Conservation (phyloP, 306 rosid genomes). For the Ziziphus jujuba region DNA sequence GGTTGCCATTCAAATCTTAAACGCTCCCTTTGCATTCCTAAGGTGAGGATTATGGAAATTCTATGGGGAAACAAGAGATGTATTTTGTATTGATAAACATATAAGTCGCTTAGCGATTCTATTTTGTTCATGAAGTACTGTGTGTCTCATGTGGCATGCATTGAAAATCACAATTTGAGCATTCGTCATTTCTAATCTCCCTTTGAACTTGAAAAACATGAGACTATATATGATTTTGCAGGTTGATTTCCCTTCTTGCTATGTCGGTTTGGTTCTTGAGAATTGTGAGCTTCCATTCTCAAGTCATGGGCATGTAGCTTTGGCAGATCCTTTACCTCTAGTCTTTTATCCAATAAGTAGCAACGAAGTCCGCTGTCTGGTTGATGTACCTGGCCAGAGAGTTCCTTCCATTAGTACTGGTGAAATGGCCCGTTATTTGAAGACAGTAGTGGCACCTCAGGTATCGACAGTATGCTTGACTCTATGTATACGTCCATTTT, state of each 20-base stretch:
- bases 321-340: conserved; percentile 64
- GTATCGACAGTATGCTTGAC: conserved; percentile 23
- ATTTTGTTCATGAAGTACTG: too few species aligned
- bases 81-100: neutral
- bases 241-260: conserved; percentile 50
- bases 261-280: conserved; percentile 57
- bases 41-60: conserved; percentile 25
- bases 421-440: conserved; percentile 60
- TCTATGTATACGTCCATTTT: too few species aligned
- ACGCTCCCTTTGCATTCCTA: conserved; percentile 46
- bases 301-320: conserved; percentile 61
- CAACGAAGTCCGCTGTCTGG: conserved; percentile 64
- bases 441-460: conserved; percentile 63
- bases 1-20: conserved; percentile 62
- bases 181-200: too few species aligned
- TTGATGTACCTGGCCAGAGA: conserved; percentile 62
- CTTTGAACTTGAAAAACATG: too few species aligned
- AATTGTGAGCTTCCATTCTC: conserved; percentile 56
- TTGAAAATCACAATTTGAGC: too few species aligned
- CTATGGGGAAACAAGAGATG: neutral
- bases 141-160: too few species aligned
- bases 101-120: neutral
- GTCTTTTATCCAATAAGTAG: conserved; percentile 64
- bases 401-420: conserved; percentile 60
- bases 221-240: neutral